These are phyloP conservation scores for Volutella citrinella DNA, from an alignment of 2,329 filamentous ascomycete genomes.

Conservation along the genomic window DNA sequence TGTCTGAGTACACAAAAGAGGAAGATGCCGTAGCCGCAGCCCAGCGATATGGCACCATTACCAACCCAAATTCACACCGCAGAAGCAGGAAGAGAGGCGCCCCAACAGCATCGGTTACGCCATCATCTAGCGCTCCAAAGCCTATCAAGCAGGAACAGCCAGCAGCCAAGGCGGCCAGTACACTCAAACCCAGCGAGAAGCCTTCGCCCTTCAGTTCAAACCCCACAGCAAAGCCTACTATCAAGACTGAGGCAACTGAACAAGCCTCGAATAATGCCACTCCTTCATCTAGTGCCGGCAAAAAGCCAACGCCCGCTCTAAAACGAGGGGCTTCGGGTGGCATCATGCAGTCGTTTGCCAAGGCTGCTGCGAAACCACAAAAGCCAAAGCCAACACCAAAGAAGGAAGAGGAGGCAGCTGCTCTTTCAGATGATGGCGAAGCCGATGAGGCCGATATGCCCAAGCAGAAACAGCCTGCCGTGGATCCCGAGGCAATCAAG, in stretches of 20 bases:
- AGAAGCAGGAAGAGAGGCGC: conserved; percentile 46
- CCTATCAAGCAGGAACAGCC: conserved; percentile 14
- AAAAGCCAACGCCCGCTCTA: conserved; percentile 33
- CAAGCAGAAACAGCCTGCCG: conserved; percentile 20
- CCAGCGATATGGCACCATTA: conserved; percentile 69
- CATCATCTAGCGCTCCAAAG: conserved; percentile 24
- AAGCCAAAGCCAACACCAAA: conserved; percentile 46
- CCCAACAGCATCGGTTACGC: no score
- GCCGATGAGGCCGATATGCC: conserved; percentile 36
- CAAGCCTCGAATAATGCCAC: conserved; percentile 22
- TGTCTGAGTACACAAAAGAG: conserved; percentile 51
- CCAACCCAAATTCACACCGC: conserved; percentile 64
- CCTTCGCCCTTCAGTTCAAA: conserved; percentile 6
- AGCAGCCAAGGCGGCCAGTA: conserved; percentile 10
- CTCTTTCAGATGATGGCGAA: conserved; percentile 39
- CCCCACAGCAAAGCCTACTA: no score
- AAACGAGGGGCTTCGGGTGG: conserved; percentile 61
- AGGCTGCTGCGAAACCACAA: conserved; percentile 41
- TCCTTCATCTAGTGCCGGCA: conserved; percentile 23
- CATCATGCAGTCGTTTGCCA: conserved; percentile 79
- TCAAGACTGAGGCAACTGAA: conserved; percentile 7
- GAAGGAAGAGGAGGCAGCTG: conserved; percentile 34
- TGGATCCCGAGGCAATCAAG: conserved; percentile 22
- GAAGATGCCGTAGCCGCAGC: conserved; percentile 59
- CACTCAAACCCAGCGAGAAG: conserved; percentile 17